Percentiles rank a stretch among this genome's conserved stretches.
phyloP scores from a whole-genome alignment of 2,329 filamentous ascomycete genomes.

The Emmonsia crescens region DNA sequence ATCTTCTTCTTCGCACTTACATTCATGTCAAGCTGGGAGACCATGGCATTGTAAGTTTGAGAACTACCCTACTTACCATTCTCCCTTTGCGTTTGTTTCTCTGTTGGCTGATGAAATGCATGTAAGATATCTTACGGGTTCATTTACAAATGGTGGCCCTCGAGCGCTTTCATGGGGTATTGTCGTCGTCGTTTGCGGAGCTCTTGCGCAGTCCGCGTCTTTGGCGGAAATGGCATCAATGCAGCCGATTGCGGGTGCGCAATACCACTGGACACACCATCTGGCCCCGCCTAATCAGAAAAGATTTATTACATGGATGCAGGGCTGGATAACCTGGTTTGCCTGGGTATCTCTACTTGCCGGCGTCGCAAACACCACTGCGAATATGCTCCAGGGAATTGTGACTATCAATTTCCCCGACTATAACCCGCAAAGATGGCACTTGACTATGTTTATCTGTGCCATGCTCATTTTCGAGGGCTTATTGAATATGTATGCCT shows the following conservation, averaged over 20 bases:
- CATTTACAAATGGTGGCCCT: constrained; percentile 28
- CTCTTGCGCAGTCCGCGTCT: constrained; percentile 24
- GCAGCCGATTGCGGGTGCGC: constrained; percentile 32
- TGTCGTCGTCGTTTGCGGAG: constrained; percentile 21
- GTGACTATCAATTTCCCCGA: constrained; percentile 22
- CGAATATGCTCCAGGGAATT: constrained; percentile 27
- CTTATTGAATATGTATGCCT: constrained; percentile 24
- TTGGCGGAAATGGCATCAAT: constrained; percentile 34
- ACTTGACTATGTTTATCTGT: constrained; percentile 30
- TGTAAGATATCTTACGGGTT: constrained; percentile 20
- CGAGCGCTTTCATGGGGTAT: constrained; percentile 23
- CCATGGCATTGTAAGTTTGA: constrained; percentile 15
- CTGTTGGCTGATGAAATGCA: neutral
- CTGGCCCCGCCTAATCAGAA: constrained; percentile 21
- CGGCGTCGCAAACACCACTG: constrained; percentile 25
- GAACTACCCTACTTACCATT: neutral
- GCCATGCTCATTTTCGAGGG: constrained; percentile 24
- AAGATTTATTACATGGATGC: constrained; percentile 26
- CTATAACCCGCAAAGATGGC: constrained; percentile 28
- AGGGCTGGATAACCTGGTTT: constrained; percentile 34
- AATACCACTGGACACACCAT: constrained; percentile 34
- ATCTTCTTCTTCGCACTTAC: constrained; percentile 21
- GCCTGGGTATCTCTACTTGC: constrained; percentile 29
- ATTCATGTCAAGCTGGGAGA: constrained; percentile 20
- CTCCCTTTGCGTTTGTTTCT: neutral